Evolutionary conservation across 352 stramenopile species (phyloP).

Genomic region (Pythium rishiriense): DNA sequence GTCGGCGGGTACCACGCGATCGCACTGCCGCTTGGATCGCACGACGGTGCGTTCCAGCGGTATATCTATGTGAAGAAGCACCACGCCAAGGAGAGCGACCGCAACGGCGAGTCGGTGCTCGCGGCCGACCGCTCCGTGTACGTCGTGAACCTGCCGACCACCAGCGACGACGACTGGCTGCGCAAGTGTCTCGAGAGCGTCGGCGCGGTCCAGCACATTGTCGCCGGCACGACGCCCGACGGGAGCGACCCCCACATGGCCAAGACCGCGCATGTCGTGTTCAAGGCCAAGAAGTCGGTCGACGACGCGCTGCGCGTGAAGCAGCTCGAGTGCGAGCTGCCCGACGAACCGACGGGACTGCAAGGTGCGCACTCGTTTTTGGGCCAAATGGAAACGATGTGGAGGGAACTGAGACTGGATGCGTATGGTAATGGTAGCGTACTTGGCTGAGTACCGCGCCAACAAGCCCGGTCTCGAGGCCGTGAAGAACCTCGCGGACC

Average conservation of each 20-base stretch:
- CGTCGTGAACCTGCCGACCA: constrained; percentile 65
- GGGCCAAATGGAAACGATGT: background rate
- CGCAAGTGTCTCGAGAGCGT: constrained; percentile 46
- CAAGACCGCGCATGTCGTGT: constrained; percentile 68
- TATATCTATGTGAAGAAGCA: constrained; percentile 85
- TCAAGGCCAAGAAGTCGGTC: constrained; percentile 65
- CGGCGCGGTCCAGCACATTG: constrained; percentile 66
- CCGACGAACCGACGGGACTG: constrained; percentile 30
- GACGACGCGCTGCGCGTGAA: constrained; percentile 51
- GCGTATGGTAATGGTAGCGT: constrained; percentile 29
- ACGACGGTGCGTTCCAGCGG: constrained; percentile 52
- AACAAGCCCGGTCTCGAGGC: constrained; percentile 65
- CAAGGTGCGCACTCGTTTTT: constrained; percentile 26
- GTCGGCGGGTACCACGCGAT: constrained; percentile 77
- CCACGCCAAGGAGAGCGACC: constrained; percentile 41
- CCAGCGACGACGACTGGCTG: constrained; percentile 55
- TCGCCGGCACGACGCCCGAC: constrained; percentile 26
- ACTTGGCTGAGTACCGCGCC: constrained; percentile 61
- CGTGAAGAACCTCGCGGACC: constrained; percentile 67
- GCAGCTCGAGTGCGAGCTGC: constrained; percentile 37
- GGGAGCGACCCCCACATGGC: constrained; percentile 26
- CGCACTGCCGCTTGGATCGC: constrained; percentile 52
- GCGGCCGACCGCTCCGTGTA: constrained; percentile 70
- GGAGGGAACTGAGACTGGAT: background rate
- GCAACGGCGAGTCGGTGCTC: constrained; percentile 43